These are phyloP conservation scores for Phytophthora aleatoria DNA, from an alignment of 352 stramenopile species.

Conservation along the genomic window DNA sequence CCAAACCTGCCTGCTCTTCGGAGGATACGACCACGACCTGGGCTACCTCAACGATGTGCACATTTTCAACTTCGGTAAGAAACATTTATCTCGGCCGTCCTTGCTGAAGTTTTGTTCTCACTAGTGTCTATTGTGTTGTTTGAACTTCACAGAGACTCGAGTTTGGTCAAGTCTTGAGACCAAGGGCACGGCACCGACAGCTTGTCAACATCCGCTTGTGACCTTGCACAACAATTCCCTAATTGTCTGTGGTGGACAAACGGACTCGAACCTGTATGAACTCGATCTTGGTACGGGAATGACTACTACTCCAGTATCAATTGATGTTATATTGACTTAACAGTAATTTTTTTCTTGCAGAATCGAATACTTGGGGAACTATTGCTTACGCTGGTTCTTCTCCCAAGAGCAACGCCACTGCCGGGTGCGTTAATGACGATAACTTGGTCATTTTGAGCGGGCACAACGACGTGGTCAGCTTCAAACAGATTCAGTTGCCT, in stretches of 20 bases:
- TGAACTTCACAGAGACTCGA: constrained; percentile 43
- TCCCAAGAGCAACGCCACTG: constrained; percentile 92
- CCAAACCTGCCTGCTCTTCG: constrained; percentile 94
- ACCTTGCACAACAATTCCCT: constrained; percentile 93
- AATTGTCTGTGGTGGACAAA: constrained; percentile 95
- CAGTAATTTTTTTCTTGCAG: constrained; percentile 27
- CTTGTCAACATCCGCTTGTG: constrained; percentile 94
- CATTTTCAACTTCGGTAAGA: constrained; percentile 94
- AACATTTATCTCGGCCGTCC: background rate
- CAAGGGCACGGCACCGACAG: constrained; percentile 90
- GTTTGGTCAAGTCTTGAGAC: constrained; percentile 92
- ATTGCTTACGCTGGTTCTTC: constrained; percentile 67
- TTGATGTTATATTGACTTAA: background rate
- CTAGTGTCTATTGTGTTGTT: background rate
- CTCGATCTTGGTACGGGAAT: constrained; percentile 75
- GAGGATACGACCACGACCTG: constrained; percentile 95
- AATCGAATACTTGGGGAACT: constrained; percentile 68
- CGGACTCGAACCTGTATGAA: constrained; percentile 95
- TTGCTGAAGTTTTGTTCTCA: background rate
- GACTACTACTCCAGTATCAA: background rate
- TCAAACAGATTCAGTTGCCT: constrained; percentile 91
- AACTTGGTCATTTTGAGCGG: constrained; percentile 93
- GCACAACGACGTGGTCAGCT: constrained; percentile 93
- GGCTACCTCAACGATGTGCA: constrained; percentile 96
- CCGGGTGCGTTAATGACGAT: constrained; percentile 89